Percentiles rank a stretch among this genome's conserved stretches.
phyloP scores from a whole-genome alignment of 306 rosid species.

The Cucurbita argyrosperma region DNA sequence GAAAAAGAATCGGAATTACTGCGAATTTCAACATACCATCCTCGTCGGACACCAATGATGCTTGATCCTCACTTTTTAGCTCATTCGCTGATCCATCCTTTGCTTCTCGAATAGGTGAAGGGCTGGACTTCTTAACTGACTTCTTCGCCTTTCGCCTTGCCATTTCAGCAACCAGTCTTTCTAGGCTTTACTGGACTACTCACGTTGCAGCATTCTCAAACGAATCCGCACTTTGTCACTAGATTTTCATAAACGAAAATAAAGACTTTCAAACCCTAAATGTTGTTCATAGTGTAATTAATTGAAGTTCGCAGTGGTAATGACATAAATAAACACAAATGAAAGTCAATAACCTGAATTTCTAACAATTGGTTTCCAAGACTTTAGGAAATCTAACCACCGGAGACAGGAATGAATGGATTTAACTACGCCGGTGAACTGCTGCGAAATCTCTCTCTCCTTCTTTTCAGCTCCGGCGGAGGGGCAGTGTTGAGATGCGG shows the following conservation, averaged over 20 bases:
- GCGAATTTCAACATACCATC: slow-evolving; percentile 26
- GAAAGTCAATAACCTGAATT: no score
- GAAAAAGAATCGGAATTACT: not conserved
- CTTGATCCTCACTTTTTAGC: no score
- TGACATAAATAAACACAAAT: no score
- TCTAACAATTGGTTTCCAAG: no score
- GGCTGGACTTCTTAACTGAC: slow-evolving; percentile 10
- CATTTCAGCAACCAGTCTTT: slow-evolving; percentile 18
- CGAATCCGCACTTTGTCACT: not conserved
- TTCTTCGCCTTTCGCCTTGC: slow-evolving; percentile 34
- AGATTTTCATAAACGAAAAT: not conserved
- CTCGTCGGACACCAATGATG: slow-evolving; percentile 4
- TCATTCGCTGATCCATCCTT: slow-evolving; percentile 9
- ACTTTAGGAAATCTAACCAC: not conserved
- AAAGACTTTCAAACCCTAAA: not conserved
- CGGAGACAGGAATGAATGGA: not conserved
- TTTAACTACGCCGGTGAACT: not conserved
- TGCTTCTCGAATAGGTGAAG: slow-evolving; percentile 4
- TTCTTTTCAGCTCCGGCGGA: not conserved
- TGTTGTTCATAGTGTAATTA: not conserved
- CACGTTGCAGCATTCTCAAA: not conserved
- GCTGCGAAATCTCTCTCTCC: not conserved
- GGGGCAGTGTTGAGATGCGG: not conserved
- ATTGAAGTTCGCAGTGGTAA: not conserved
- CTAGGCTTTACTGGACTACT: not conserved